Conservation (phyloP, 176 grass and related monocot genomes). For the Guadua angustifolia region DNA sequence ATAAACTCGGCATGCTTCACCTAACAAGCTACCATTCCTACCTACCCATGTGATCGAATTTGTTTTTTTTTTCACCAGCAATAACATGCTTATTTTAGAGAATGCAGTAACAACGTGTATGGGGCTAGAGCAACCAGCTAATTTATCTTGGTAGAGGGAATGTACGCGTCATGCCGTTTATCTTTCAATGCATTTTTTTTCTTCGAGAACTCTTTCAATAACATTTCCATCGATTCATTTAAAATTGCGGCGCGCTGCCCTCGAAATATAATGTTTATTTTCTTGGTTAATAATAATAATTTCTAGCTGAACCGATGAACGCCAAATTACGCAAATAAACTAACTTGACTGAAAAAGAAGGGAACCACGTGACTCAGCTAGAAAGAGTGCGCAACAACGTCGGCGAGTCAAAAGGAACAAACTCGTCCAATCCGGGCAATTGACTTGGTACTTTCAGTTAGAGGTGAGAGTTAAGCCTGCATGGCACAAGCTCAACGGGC, state of each 20-base stretch:
- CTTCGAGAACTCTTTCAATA: not conserved
- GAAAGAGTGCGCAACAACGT: not conserved
- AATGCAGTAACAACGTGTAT: not conserved
- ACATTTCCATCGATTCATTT: not conserved
- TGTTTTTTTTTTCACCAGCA: too few relatives aligned
- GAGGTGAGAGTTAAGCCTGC: too few relatives aligned
- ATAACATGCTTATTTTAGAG: too few relatives aligned
- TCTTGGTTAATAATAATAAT: too few relatives aligned
- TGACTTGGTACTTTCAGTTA: too few relatives aligned
- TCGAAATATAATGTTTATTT: too few relatives aligned
- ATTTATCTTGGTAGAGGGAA: not conserved
- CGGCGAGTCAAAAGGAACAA: not conserved
- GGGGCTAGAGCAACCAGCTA: not conserved
- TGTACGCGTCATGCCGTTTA: not conserved
- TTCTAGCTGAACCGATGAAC: not conserved
- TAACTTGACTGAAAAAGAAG: not conserved
- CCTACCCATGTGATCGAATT: not conserved
- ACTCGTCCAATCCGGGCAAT: too few relatives aligned
- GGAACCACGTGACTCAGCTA: not conserved
- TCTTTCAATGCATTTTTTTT: not conserved
- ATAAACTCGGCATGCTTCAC: not conserved
- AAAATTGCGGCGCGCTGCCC: not conserved
- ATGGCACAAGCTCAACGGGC: too few relatives aligned
- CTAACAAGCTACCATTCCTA: not conserved
- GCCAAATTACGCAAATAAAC: not conserved